Evolutionary conservation across 176 grass and related monocot species (phyloP), one percentile per base, ranked within the genome.

Genomic region (Cenchrus purpureus): DNA sequence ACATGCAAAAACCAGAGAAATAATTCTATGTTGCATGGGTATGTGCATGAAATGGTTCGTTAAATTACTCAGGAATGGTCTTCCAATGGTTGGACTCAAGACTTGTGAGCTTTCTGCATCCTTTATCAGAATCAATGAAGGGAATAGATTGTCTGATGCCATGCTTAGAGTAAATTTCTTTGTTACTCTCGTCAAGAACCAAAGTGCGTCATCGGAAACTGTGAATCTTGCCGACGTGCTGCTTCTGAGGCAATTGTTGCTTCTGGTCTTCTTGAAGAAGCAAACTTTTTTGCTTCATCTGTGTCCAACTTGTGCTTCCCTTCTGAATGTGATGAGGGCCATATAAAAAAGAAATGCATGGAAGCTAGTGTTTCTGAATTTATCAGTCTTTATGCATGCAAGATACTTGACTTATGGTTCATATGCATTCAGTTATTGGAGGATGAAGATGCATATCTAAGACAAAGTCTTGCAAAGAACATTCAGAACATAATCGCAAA

Each of bases 321-420:
- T 62, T 89, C 82, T 72, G 78, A 95, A 76, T 70, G 65, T 31
- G 65, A 78, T 73, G 86, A 86, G 51, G 53, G 40, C 32, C 72
- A 87, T 80, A 78, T 92, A 5, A 56, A 79, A 73, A 73, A 88
- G 82, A 94, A 79, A 76, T 83, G 68, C 55, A 86, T 72, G 19
- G 40, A 79, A 84, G 82, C 22, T 69, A 91, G 76, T 8, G 10
- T 32, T 73, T 57, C 55, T 65, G 92, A 96, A 86, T 87, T 92
- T 69, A 45, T 65, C 57, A 90, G 78, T 73, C 40, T 95, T 58
- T 92, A 95, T 86, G 60, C 85, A 84, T 84, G 86, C 86, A 90
- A 67, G 91, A 83, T 98, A 75, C 84, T 96, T 80, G 89, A 98
- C 86, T 65, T 98, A 16, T 98, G 93, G 97, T 96, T 96, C 82